phyloP scores from a whole-genome alignment of 495 filamentous ascomycete species.

The Endocarpon pusillum region DNA sequence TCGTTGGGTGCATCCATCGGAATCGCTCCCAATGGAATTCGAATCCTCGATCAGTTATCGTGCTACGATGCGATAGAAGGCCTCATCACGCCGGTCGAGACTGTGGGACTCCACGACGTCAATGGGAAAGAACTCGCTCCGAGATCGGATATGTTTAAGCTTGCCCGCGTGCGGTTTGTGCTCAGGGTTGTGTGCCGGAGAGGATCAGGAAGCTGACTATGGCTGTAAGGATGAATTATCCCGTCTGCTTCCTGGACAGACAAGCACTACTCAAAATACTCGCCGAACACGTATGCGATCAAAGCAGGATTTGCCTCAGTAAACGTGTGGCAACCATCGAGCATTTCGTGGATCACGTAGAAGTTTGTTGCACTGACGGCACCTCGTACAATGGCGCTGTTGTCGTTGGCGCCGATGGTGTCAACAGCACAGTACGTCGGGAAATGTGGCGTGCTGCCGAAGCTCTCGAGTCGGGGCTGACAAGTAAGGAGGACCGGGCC shows the following conservation, averaged over 20 bases:
- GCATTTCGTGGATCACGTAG: conserved; percentile 11
- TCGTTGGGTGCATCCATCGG: conserved; percentile 10
- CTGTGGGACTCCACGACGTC: too few relatives aligned
- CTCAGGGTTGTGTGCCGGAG: too few relatives aligned
- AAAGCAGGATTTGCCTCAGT: conserved; percentile 17
- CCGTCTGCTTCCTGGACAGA: conserved; percentile 19
- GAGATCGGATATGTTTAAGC: too few relatives aligned
- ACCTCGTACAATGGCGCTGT: conserved; percentile 21
- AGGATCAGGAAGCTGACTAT: too few relatives aligned
- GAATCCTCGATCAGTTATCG: conserved; percentile 13
- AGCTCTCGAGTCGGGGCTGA: conserved; percentile 8
- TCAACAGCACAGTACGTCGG: conserved; percentile 25
- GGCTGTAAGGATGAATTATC: too few relatives aligned
- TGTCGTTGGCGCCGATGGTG: conserved; percentile 33
- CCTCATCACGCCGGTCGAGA: conserved; percentile 4
- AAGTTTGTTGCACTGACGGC: conserved; percentile 21
- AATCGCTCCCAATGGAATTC: conserved; percentile 10
- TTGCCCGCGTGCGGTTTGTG: too few relatives aligned
- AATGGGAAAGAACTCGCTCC: too few relatives aligned
- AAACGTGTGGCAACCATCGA: conserved; percentile 18
- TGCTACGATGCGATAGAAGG: conserved; percentile 3
- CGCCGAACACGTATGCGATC: conserved; percentile 18
- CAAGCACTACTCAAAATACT: conserved; percentile 16
- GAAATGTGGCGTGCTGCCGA: conserved; percentile 24
- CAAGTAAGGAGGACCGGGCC: conserved; percentile 9